phyloP scores from a whole-genome alignment of 2,329 filamentous ascomycete species.

The Ilyonectria destructans region DNA sequence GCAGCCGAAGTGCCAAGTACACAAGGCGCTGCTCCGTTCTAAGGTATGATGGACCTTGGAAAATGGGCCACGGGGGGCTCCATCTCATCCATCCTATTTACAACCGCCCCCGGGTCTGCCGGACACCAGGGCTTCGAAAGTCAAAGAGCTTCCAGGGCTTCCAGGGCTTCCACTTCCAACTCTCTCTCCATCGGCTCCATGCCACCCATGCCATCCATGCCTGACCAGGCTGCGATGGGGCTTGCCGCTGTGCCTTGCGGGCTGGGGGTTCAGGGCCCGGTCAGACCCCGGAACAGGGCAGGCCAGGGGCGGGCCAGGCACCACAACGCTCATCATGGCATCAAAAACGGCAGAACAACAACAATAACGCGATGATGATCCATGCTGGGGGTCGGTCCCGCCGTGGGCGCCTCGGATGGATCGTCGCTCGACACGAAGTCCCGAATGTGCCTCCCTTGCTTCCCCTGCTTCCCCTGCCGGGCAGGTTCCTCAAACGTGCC shows the following conservation, averaged over 20 bases:
- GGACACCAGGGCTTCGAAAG: background rate
- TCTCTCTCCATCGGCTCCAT: background rate
- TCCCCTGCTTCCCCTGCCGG: background rate
- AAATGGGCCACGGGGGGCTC: background rate
- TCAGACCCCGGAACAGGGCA: constrained; percentile 7
- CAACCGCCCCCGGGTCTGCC: background rate
- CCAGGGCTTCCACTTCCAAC: background rate
- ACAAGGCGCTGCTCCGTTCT: constrained; percentile 30
- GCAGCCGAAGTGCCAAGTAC: constrained; percentile 35
- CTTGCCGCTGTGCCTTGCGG: constrained; percentile 25
- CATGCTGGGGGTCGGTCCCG: constrained; percentile 1
- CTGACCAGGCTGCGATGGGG: background rate
- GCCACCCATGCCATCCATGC: constrained; percentile 1
- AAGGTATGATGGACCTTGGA: background rate
- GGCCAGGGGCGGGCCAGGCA: constrained; percentile 13
- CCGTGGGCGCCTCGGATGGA: constrained; percentile 20
- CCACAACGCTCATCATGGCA: constrained; percentile 12
- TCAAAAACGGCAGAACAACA: constrained; percentile 18
- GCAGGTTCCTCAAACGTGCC: constrained; percentile 27
- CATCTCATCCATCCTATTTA: background rate
- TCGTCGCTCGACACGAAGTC: constrained; percentile 17
- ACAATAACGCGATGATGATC: constrained; percentile 23
- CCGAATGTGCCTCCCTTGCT: background rate
- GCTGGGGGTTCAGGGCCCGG: constrained; percentile 41
- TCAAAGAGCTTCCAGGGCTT: background rate